Evolutionary conservation across 768 basidiomycete species (phyloP), one percentile per base, ranked within the genome.

Genomic region (Tylopilus vinaceipallidus): DNA sequence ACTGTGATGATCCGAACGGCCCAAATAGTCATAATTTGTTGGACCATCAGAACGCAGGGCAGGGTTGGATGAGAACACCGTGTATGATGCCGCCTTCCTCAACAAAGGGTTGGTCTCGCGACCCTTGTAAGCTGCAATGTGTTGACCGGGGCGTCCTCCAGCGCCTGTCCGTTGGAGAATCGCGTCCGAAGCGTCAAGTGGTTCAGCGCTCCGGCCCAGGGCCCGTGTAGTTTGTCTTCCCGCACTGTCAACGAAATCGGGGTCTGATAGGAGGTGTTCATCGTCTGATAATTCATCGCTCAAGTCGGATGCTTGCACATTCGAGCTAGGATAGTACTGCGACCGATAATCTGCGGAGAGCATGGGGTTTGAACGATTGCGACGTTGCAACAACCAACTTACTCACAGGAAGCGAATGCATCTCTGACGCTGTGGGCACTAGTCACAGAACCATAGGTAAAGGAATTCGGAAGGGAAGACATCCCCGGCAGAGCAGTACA

Each of bases 271-370:
- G 29, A 48, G 19, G 32, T 36, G 19, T 16, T 49, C 47, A 29
- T 76, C 72, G 40, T 78, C 73, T 26, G 70, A 64, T 8, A 68
- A 71, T 17, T 68, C 63, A 45, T 71, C 71, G 16, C 65, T 69
- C 7, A 68, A 60, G 49, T 80, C 76, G 6, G 74, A 70, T 4
- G 78, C 71, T n/a, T 76, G 76, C 22, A 84, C 75, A 27, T 76
- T 74, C 8, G 82, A 81, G 43, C 79, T 80, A 19, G 81, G 81
- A 34, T 87, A 75, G 59, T 79, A 84, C 60, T 88, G 86, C 8
- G 84, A 73, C 26, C 87, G 79, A 46, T 80, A 81, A 63, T 88
- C 87, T 89, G 55, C 17, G 52, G 49, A 47, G 17, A 20, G 50
- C 11, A 42, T 53, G 24, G 47, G 39, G 36, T 23, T n/a, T 32